Base-by-base conservation (phyloP, 2,329 filamentous ascomycete species). In the Aspergillus sp. region DNA sequence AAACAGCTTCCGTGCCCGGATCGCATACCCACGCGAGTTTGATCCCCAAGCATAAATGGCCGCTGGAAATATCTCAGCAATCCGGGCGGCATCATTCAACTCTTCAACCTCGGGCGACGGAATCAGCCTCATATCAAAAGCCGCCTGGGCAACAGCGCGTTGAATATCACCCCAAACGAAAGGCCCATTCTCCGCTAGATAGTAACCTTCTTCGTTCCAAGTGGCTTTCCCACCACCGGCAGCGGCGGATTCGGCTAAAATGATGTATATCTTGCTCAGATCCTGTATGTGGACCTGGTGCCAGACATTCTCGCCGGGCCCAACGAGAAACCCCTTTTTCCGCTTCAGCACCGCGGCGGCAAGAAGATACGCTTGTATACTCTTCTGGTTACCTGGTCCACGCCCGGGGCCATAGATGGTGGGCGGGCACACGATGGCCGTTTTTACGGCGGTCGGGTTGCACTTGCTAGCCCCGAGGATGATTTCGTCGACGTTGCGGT, bases 51-150 rank as follows among this genome's bases (percentile, higher is more conserved):
- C 64, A 65, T 73, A 74, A 22, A 66, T 24, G 22, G 22, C 22
- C 22, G 53, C 3, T 71, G 72, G 30, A 57, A 57, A 12, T 61
- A 81, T 73, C 13, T 84, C 80, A 8, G 74, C 73, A 1, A 74
- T 68, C 48, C 74, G 22, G 22, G 22, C 62, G 1, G 64, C 64
- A 20, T 66, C 62, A 39, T 68, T 53, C 4, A 74, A 38, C 8
- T 74, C 66, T 51, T 78, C 69, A 3, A 74, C 72, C 26, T 75
- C 72, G 2, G 68, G 65, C 44, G 74, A 70, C 1, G 73, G 61
- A 48, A 86, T 75, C 15, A 83, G 76, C 0, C 83, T 82, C 65
- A 83, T 77, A 61, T 83, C 78, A 43, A 78, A 75, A 0, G 83
- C 85, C 64, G 83, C 62, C 58, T 72, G 55, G 2, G 74, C 72